These are phyloP conservation scores for Paramecium sonneborni DNA, from an alignment of 73 alveolate genomes.

Conservation along the genomic window DNA sequence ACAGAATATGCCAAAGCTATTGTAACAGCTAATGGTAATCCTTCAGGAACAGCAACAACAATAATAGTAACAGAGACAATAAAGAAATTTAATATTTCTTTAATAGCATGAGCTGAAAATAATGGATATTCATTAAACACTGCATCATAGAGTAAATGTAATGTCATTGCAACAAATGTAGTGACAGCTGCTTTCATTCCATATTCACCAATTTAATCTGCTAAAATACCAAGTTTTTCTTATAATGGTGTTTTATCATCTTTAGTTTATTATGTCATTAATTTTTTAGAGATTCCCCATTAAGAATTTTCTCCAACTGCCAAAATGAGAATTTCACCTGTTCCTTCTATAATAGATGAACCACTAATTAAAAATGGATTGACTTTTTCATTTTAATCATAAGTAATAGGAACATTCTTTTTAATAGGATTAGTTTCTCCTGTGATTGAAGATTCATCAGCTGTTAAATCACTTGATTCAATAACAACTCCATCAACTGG, in stretches of 20 bases:
- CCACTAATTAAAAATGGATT: constrained; percentile 91
- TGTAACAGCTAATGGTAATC: constrained; percentile 97
- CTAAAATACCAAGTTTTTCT: constrained; percentile 87
- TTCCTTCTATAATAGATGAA: constrained; percentile 88
- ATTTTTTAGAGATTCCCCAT: constrained; percentile 81
- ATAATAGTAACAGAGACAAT: constrained; percentile 92
- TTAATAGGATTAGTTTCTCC: constrained; percentile 93
- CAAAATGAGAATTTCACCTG: constrained; percentile 83
- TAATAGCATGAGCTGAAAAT: constrained; percentile 74
- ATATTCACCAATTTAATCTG: constrained; percentile 89
- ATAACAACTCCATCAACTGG: constrained; percentile 95
- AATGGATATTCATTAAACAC: constrained; percentile 69
- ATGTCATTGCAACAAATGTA: constrained; percentile 83
- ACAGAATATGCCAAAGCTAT: constrained; percentile 92
- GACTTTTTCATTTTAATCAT: constrained; percentile 63
- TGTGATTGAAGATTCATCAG: constrained; percentile 94
- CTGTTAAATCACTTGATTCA: constrained; percentile 80
- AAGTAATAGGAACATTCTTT: constrained; percentile 76
- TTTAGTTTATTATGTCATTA: constrained; percentile 70
- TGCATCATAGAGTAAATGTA: constrained; percentile 71
- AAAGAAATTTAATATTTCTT: constrained; percentile 80
- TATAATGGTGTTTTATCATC: constrained; percentile 94
- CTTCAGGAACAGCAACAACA: constrained; percentile 98
- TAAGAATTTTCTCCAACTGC: constrained; percentile 94
- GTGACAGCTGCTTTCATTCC: constrained; percentile 85